phyloP scores from a whole-genome alignment of 352 stramenopile genomes.

The Pythium rishiriense region DNA sequence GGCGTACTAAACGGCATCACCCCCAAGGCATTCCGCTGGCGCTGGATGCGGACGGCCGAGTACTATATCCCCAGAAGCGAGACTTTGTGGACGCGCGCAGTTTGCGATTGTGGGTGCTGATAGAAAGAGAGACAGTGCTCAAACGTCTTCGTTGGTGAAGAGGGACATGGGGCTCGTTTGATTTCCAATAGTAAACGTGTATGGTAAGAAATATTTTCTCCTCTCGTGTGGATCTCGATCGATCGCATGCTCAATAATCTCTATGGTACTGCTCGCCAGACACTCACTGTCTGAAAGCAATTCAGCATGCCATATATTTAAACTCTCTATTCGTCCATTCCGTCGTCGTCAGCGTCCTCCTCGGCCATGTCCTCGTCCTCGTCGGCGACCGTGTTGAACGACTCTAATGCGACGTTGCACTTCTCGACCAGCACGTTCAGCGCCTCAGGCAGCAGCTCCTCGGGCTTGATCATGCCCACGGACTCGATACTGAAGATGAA shows the following conservation, averaged over 20 bases:
- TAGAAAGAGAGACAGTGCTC: not conserved
- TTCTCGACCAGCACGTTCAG: slow-evolving; percentile 82
- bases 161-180: not conserved
- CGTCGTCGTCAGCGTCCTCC: slow-evolving; percentile 41
- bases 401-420: slow-evolving; percentile 82
- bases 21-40: too few relatives aligned
- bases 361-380: slow-evolving; percentile 55
- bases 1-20: slow-evolving; percentile 22
- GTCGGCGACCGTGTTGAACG: slow-evolving; percentile 59
- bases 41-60: too few relatives aligned
- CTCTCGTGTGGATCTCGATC: not conserved
- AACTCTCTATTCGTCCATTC: slow-evolving; percentile 52
- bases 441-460: slow-evolving; percentile 78
- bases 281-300: not conserved
- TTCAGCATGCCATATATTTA: slow-evolving; percentile 21
- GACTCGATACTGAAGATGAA: slow-evolving; percentile 95
- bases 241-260: not conserved
- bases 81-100: not conserved
- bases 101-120: not conserved
- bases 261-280: not conserved
- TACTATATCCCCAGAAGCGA: not conserved
- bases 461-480: slow-evolving; percentile 84
- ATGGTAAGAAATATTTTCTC: not conserved
- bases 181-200: not conserved
- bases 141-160: too few relatives aligned